Evolutionary conservation across 2,329 filamentous ascomycete species (phyloP), one percentile per base, ranked within the genome.

Genomic region (Annulohypoxylon truncatum): DNA sequence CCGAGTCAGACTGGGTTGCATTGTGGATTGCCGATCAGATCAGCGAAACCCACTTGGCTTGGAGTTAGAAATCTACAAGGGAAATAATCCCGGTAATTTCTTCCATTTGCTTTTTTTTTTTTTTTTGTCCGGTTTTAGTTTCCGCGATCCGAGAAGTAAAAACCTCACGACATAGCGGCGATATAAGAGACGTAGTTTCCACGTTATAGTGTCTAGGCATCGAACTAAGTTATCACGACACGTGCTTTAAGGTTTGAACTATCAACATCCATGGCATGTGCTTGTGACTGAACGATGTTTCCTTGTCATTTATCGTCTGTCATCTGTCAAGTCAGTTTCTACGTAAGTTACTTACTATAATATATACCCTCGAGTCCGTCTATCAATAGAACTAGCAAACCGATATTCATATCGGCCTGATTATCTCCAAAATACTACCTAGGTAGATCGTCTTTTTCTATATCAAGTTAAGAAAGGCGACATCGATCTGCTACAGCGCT

Each of bases 1-100:
- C 50, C 61, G 64, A 69, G 67, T 65, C 61, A 69, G 67, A 47
- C 47, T 68, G 28, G 54, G 64, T 64, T 42, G 59, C 44, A 67
- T 42, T 58, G 59, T 64, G 33, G 63, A 61, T 58, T 64, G 66
- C 40, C 60, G 63, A 67, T 67, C 67, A 44, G 67, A 66, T 66
- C 59, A 64, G 55, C 66, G 29, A 61, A 57, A 61, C 40, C 61
- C 57, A 61, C 65, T 61, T 59, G 28, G 48, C 46, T 55, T 53
- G n/a, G 31, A 52, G 31, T 31, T 31, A 31, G 22, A 24, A 51
- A 56, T 52, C 60, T 31, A 64, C 56, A 61, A 67, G 54, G 46
- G 33, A 33, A 51, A 46, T 38, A 18, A 60, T 20, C 55, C 28
- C 15, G 29, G 52, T 40, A 44, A 44, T 44, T 29, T 48, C 13